Conservation (phyloP, 495 filamentous ascomycete genomes). For the Oidiodendron maius region DNA sequence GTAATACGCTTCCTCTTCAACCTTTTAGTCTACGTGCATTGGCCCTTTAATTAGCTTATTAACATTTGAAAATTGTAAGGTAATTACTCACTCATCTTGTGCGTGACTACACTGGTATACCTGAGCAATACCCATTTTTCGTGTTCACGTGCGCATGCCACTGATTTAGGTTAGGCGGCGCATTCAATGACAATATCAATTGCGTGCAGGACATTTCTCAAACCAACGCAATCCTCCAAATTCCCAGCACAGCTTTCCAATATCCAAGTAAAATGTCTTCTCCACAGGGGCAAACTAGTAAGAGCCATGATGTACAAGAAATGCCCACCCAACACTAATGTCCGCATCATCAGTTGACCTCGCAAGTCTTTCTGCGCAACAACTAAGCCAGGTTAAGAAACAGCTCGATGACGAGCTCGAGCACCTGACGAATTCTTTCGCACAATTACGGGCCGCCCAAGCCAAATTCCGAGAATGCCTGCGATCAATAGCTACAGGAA, state of each 20-base stretch:
- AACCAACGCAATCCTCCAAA: background rate
- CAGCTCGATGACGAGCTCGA: conserved; percentile 93
- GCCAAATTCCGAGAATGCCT: conserved; percentile 89
- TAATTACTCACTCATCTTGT: no score
- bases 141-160: no score
- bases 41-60: no score
- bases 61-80: no score
- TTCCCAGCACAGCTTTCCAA: background rate
- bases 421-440: conserved; percentile 83
- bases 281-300: conserved; percentile 18
- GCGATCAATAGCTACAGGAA: conserved; percentile 20
- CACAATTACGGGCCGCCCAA: conserved; percentile 83
- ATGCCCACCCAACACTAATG: background rate
- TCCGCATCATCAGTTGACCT: conserved; percentile 24
- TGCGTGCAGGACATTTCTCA: no score
- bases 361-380: conserved; percentile 41
- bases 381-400: conserved; percentile 69
- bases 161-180: no score
- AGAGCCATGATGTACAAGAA: background rate
- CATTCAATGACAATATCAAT: no score
- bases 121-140: no score
- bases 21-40: no score
- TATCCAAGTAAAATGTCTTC: conserved; percentile 14
- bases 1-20: no score
- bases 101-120: no score